phyloP scores from a whole-genome alignment of 768 basidiomycete genomes.

The Pleurotus sapidus region DNA sequence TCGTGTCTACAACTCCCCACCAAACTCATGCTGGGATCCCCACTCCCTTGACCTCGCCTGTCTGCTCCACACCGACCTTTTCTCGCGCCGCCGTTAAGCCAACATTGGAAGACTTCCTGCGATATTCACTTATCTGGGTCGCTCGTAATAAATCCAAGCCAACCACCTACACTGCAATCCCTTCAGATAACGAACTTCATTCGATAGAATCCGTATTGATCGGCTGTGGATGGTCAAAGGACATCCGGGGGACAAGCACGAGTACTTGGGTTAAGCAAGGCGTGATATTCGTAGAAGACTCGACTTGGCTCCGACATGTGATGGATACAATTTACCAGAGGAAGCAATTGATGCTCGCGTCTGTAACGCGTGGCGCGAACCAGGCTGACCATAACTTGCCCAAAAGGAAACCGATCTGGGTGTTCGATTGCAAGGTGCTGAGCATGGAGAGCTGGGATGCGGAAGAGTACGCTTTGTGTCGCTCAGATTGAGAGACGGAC shows the following conservation, averaged over 20 bases:
- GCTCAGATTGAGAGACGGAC: background rate
- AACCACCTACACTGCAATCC: conserved; percentile 15
- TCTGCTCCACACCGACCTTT: background rate
- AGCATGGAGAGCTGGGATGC: background rate
- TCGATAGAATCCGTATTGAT: conserved; percentile 42
- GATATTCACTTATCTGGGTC: background rate
- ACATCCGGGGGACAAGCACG: background rate
- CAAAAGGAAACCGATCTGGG: conserved; percentile 9
- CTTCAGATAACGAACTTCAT: conserved; percentile 31
- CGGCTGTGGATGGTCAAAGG: conserved; percentile 41
- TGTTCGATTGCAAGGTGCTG: conserved; percentile 9
- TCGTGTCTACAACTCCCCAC: background rate
- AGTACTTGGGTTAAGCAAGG: conserved; percentile 22
- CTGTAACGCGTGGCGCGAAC: background rate
- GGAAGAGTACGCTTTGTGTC: background rate
- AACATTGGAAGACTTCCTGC: background rate
- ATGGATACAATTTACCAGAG: conserved; percentile 10
- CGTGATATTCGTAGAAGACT: conserved; percentile 34
- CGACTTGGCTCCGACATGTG: conserved; percentile 13
- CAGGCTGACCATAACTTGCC: background rate
- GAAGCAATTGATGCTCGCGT: background rate
- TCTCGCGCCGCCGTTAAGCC: background rate
- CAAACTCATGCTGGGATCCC: background rate
- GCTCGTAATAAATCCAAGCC: conserved; percentile 11
- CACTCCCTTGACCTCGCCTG: background rate